Evolutionary conservation across 768 basidiomycete genomes (phyloP).

Genomic region (Russula griseocarnosa): DNA sequence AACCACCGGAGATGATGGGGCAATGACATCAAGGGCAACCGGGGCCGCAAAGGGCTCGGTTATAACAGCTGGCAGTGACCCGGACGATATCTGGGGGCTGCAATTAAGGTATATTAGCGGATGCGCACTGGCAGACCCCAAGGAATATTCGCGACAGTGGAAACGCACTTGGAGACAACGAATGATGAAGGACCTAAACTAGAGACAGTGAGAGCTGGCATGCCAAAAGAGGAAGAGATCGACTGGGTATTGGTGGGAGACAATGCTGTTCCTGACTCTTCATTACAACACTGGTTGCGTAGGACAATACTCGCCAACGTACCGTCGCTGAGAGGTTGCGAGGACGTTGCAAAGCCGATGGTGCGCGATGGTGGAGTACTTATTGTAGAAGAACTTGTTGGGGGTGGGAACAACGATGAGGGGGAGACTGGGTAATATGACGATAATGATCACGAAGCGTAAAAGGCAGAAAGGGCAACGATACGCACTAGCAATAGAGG

Average conservation of each 20-base stretch:
- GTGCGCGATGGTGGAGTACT: neutral
- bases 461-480: neutral
- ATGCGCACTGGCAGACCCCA: no score
- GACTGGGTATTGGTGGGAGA: neutral
- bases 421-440: neutral
- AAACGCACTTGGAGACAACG: conserved; percentile 2
- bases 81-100: neutral
- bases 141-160: neutral
- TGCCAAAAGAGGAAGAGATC: neutral
- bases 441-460: neutral
- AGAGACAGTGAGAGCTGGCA: neutral
- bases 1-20: neutral
- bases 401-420: neutral
- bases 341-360: neutral
- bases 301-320: neutral
- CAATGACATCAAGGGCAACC: neutral
- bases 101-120: neutral
- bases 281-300: neutral
- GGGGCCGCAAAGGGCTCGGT: neutral
- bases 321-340: neutral
- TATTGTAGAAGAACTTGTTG: neutral
- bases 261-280: neutral
- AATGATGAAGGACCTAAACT: neutral
- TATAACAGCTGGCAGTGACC: neutral
- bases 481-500: conserved; percentile 1